Base-by-base conservation (phyloP, 495 filamentous ascomycete genomes). In the Xylaria castorea region DNA sequence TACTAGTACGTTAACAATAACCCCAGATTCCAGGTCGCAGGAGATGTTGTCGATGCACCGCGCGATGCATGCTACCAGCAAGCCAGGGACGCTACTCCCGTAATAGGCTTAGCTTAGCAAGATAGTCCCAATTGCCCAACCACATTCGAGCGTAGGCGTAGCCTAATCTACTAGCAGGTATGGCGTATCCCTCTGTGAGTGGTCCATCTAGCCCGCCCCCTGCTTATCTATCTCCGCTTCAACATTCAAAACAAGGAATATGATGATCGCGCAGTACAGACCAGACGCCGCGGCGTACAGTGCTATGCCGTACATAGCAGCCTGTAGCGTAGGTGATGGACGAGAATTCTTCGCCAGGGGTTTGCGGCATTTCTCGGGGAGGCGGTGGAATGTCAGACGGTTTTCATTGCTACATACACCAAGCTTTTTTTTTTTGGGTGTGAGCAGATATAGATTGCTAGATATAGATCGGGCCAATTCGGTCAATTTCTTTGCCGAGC, bases 351-450 rank as follows among this genome's bases (percentile, higher is more conserved):
- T 20, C 5, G 58, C 58, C 22, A 16, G 61, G 34, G 58, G 58
- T 16, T 38, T 61, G 58, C 58, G 58, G 58, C 58, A 61, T 61
- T 61, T 61, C 58, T 61, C 58, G 34, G 55, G 50, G 48, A 5
- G 32, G 30, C 57, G 32, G 58, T 34, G 8, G 58, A 38, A 61
- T 22, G 58, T 38, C 25, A 16, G 38, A 12, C 32, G 58, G 58
- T 61, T 61, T 61, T 20, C 58, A 30, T 64, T 44, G 61, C 3
- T 64, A 64, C 61, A 44, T 64, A 30, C 61, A 46, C n/a, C 22
- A 64, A 27, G 61, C 38, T 44, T 40, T 40, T 34, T 46, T 16
- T n/a, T 63, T 60, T n/a, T 38, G n/a, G 61, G 61, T 42, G 61
- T 64, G 61, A 30, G 16, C 5, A 42, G 20, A 44, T 1, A 63